phyloP scores from a whole-genome alignment of 2,329 filamentous ascomycete genomes.

The Sarocladiaceae sp. region DNA sequence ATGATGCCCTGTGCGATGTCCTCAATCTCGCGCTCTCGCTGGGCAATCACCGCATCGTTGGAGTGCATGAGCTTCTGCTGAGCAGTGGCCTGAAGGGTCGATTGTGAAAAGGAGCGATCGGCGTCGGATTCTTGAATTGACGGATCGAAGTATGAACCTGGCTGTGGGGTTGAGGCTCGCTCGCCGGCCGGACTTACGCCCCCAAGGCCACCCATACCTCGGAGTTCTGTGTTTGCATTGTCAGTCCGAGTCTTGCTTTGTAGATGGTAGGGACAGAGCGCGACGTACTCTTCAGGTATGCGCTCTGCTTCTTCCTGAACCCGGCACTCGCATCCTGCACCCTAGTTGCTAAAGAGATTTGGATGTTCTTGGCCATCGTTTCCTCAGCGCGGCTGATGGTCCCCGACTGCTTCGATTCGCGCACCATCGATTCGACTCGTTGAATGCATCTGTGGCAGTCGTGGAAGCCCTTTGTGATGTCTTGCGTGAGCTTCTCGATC shows the following conservation, averaged over 20 bases:
- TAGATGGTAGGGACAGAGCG: neutral
- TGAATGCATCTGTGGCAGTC: constrained; percentile 85
- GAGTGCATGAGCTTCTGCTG: constrained; percentile 61
- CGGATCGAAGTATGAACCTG: constrained; percentile 65
- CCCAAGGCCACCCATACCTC: constrained; percentile 58
- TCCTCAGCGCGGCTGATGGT: constrained; percentile 77
- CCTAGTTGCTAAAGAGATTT: constrained; percentile 79
- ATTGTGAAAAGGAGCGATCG: constrained; percentile 87
- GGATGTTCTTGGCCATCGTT: constrained; percentile 92
- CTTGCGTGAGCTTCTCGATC: constrained; percentile 85
- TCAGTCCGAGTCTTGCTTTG: constrained; percentile 4
- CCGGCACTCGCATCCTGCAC: constrained; percentile 88
- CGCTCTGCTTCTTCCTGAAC: constrained; percentile 96
- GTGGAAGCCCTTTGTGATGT: constrained; percentile 84
- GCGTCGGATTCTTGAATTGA: constrained; percentile 90
- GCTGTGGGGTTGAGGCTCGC: constrained; percentile 44
- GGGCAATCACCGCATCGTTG: constrained; percentile 78
- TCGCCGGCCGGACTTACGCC: constrained; percentile 44
- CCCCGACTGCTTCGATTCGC: constrained; percentile 67
- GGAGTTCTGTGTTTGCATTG: constrained; percentile 52
- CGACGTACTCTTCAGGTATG: constrained; percentile 79
- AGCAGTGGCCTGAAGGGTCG: constrained; percentile 73
- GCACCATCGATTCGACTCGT: constrained; percentile 79
- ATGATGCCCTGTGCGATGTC: constrained; percentile 98
- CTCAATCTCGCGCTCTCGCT: constrained; percentile 93